Evolutionary conservation across 495 filamentous ascomycete genomes (phyloP).

Genomic region (Penicillium psychrofluorescens): DNA sequence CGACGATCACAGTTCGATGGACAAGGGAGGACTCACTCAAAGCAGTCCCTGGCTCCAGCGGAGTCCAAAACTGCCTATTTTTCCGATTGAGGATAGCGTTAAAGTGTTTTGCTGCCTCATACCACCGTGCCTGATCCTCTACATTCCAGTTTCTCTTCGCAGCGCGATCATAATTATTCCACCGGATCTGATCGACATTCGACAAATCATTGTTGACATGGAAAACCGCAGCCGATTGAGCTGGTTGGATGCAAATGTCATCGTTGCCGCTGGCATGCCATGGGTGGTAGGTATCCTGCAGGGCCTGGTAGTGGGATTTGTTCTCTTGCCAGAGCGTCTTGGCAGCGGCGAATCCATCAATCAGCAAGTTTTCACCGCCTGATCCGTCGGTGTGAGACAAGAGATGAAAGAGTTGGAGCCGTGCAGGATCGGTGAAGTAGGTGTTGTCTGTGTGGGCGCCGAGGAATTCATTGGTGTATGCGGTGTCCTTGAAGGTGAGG

Average conservation of each 20-base stretch:
- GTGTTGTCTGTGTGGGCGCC: constrained; percentile 85
- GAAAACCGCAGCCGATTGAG: constrained; percentile 56
- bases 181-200: constrained; percentile 61
- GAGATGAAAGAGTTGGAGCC: constrained; percentile 85
- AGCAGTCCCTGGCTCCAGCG: constrained; percentile 70
- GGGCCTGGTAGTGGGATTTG: constrained; percentile 38
- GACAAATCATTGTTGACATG: constrained; percentile 28
- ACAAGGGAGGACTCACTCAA: constrained; percentile 48
- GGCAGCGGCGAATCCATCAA: constrained; percentile 78
- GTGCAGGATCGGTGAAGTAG: constrained; percentile 85
- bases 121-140: constrained; percentile 53
- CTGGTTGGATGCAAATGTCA: constrained; percentile 68
- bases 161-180: constrained; percentile 87
- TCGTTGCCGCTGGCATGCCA: constrained; percentile 82
- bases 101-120: constrained; percentile 63
- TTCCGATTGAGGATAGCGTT: constrained; percentile 48
- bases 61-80: constrained; percentile 60
- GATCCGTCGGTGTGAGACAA: constrained; percentile 61
- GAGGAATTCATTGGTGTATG: constrained; percentile 78
- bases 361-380: constrained; percentile 67
- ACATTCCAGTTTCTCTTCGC: constrained; percentile 35
- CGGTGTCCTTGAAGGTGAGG: constrained; percentile 79
- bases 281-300: constrained; percentile 48
- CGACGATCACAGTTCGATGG: neutral
- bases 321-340: constrained; percentile 40